Base-by-base conservation (phyloP, 352 stramenopile genomes). In the Phytophthora niederhauseri region DNA sequence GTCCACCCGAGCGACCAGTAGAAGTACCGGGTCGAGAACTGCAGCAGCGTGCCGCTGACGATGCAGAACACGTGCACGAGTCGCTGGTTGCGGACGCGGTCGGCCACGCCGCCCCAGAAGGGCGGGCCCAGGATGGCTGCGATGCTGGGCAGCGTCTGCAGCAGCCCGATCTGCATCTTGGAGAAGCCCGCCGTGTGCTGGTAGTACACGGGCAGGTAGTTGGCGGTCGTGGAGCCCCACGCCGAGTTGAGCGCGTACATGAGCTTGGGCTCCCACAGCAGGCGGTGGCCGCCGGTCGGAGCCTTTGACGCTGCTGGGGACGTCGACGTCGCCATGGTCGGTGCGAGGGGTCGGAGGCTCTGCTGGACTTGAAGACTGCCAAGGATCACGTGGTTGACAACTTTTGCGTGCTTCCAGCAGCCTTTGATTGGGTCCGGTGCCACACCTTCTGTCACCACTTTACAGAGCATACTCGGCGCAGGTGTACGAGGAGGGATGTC, bases 191-290 rank as follows among this genome's bases (percentile, higher is more conserved):
- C 73, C 22, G 73, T 83, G 69, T 90, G 69, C 59, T 91, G 73
- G 73, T 80, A 91, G 70, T 85, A 92, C 9, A 92, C 82, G 4
- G 87, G 76, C 54, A 94, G 59, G 61, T 84, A 93, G 75, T 93
- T 92, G 64, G 77, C 62, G 52, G 85, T 71, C 26, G 86, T 84
- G 64, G 81, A 91, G 28, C 76, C 64, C 57, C 75, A 85, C 55
- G 77, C 76, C 22, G 69, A 84, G 66, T 75, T 87, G 53, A 93
- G 54, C 36, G 74, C 76, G 72, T 93, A 93, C 81, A 91, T 84
- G 68, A 75, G 66, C 70, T 93, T 94, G 64, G 83, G 76, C 43
- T 86, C 74, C 78, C 78, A 81, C 55, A 79, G 57, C 24, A 61
- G 59, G 7, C 36, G 58, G 56, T 60, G 54, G 24, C 49, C 50